Evolutionary conservation across 148 eudicot species (phyloP).

Genomic region (Agrostemma githago): DNA sequence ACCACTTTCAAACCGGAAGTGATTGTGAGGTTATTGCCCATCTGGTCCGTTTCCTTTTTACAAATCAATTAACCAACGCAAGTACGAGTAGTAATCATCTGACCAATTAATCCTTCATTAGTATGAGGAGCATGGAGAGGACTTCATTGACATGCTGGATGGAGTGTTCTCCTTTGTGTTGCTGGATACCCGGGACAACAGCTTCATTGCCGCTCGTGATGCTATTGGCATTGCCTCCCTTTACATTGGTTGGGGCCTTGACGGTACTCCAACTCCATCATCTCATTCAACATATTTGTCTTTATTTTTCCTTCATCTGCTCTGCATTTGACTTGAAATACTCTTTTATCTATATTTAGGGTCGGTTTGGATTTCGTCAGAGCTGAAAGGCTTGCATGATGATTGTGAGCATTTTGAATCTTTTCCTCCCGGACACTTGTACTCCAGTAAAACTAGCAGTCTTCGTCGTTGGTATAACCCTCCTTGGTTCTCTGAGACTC

Average conservation of each 20-base stretch:
- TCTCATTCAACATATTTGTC: neutral
- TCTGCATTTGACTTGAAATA: neutral
- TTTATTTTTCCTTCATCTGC: neutral
- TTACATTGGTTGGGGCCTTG: slow-evolving; percentile 93
- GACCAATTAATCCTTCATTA: slow-evolving; percentile 10
- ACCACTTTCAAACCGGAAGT: slow-evolving; percentile 74
- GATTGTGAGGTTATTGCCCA: slow-evolving; percentile 96
- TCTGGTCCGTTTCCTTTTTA: slow-evolving; percentile 42
- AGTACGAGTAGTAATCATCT: neutral
- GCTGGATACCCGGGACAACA: slow-evolving; percentile 78
- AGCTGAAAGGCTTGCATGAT: slow-evolving; percentile 73
- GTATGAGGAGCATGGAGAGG: slow-evolving; percentile 94
- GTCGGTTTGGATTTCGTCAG: slow-evolving; percentile 87
- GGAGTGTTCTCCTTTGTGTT: slow-evolving; percentile 91
- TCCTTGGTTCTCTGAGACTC: slow-evolving; percentile 71
- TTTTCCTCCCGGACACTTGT: slow-evolving; percentile 88
- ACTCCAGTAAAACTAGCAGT: slow-evolving; percentile 62
- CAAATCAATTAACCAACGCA: too few relatives aligned
- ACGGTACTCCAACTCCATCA: slow-evolving; percentile 54
- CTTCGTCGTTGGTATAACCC: slow-evolving; percentile 88
- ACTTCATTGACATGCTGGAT: slow-evolving; percentile 85
- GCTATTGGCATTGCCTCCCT: slow-evolving; percentile 88
- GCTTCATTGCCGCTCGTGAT: slow-evolving; percentile 82
- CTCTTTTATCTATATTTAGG: slow-evolving; percentile 32
- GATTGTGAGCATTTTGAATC: slow-evolving; percentile 86